Conservation (phyloP, 768 basidiomycete species). For the Lentinula guzmanii region DNA sequence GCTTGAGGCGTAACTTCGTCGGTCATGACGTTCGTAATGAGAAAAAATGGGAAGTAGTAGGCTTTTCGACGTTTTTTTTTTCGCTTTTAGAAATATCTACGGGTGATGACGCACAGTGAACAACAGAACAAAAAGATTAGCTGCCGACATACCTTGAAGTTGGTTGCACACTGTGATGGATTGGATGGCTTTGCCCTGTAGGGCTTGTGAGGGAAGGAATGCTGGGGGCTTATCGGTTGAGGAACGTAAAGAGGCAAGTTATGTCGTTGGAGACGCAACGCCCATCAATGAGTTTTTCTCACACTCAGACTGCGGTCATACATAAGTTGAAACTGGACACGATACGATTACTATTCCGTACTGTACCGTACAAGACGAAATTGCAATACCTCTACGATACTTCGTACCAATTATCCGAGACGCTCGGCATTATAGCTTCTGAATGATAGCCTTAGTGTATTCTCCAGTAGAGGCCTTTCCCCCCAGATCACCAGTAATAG, state of each 20-base stretch:
- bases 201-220: conserved; percentile 77
- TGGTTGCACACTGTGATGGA: conserved; percentile 24
- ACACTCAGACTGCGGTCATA: background rate
- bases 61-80: conserved; percentile 45
- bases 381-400: background rate
- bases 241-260: conserved; percentile 19
- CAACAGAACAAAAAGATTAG: conserved; percentile 1
- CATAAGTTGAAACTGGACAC: background rate
- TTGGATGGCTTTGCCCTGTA: conserved; percentile 78
- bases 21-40: conserved; percentile 84
- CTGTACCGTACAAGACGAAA: background rate
- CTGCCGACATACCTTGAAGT: conserved; percentile 31
- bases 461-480: conserved; percentile 87
- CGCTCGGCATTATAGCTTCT: conserved; percentile 44
- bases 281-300: background rate
- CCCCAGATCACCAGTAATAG: conserved; percentile 93
- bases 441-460: conserved; percentile 85
- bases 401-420: conserved; percentile 8
- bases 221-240: conserved; percentile 31
- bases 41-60: conserved; percentile 34
- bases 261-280: background rate
- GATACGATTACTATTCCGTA: background rate
- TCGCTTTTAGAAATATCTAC: conserved; percentile 25
- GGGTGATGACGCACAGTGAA: conserved; percentile 25
- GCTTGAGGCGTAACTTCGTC: conserved; percentile 66